Base-by-base conservation (phyloP, 441 rosid species). In the Daphne laureola region DNA sequence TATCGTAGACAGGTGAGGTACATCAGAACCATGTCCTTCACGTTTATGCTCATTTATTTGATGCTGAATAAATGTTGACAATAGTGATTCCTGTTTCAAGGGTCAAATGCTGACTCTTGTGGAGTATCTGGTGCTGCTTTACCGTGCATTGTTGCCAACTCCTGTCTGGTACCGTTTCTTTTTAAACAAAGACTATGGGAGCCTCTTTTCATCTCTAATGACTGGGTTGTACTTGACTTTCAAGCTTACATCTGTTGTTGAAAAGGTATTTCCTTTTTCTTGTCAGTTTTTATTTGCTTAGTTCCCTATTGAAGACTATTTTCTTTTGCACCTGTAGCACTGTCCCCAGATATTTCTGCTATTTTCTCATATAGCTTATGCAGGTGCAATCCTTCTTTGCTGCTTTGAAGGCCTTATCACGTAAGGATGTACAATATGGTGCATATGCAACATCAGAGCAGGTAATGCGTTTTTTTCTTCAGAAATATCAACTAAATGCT, bases 111-210 rank as follows among this genome's bases (percentile, higher is more conserved):
- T 85, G 46, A 85, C 93, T 46, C 68, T 82, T 67, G 82, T 85
- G 40, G 93, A 85, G 66, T 85, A 85, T 58, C 69, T 77, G 67
- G 68, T 85, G 67, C 72, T 85, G 68, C 67, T 85, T 36, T 85
- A 85, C 55, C 87, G 93, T 35, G 84, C 93, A 13, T 72, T 85
- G 31, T 71, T 86, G 73, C 94, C 94, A 2, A 80, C 94, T 41
- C 87, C 90, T 21, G 87, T 86, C 14, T 86, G 94, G 94, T 86
- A 86, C 53, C 82, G 94, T 17, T 86, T 86, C 78, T 86, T 85
- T 73, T 73, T 86, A 73, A 82, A 86, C 59, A 82, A 86, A 69
- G 94, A 82, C 62, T 86, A 86, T 36, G 94, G 94, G 23, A 82
- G 87, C 78, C 87, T 86, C 64, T 86, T 86, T 72, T 86, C 94